Percentiles rank a stretch among this genome's conserved stretches.
Evolutionary conservation across 441 rosid species (phyloP).

Genomic region (Eutrema salsugineum): DNA sequence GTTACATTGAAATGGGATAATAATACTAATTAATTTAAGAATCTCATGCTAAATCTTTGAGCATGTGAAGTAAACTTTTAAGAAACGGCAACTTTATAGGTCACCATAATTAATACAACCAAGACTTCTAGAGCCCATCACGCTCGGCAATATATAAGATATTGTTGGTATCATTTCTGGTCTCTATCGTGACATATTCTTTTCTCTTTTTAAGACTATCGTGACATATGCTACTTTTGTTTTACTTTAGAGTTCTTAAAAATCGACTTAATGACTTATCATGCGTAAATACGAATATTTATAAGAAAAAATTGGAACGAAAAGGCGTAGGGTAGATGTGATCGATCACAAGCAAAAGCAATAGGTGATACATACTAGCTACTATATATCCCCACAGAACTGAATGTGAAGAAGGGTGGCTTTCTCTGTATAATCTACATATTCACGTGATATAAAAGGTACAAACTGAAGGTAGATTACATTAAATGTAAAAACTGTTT

Average conservation of each 20-base stretch:
- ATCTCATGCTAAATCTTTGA: not conserved
- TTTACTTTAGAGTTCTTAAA: not conserved
- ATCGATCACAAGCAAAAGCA: constrained; percentile 26
- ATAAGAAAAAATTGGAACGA: not conserved
- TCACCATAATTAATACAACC: constrained; percentile 9
- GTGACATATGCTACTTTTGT: not conserved
- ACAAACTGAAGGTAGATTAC: not conserved
- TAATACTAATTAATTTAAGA: not conserved
- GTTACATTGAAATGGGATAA: not conserved
- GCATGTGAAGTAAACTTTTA: constrained; percentile 24
- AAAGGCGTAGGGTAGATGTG: not conserved
- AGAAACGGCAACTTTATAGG: constrained; percentile 2
- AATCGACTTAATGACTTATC: not conserved
- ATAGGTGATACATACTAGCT: constrained; percentile 1
- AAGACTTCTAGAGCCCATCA: constrained; percentile 19
- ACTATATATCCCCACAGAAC: not conserved
- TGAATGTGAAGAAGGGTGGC: constrained; percentile 6
- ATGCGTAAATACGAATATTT: not conserved
- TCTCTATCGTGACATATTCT: not conserved
- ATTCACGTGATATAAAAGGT: constrained; percentile 11
- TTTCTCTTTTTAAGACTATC: too few species aligned
- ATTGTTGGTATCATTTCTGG: not conserved
- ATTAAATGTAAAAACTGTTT: not conserved
- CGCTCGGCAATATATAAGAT: not conserved
- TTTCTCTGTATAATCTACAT: constrained; percentile 14